phyloP scores from a whole-genome alignment of 495 filamentous ascomycete species.

The Neurospora sp. region DNA sequence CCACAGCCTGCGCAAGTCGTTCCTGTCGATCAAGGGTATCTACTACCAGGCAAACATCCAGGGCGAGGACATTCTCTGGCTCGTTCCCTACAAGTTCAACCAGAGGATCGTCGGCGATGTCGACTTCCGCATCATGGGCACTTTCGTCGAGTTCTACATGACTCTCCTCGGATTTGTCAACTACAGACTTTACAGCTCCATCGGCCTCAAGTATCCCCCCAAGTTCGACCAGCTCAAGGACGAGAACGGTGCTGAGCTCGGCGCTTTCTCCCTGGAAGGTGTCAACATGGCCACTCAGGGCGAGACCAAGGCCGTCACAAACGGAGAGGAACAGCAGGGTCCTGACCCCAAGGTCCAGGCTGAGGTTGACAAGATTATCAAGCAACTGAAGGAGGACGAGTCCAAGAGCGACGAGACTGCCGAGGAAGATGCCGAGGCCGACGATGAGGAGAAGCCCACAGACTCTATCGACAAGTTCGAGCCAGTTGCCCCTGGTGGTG shows the following conservation, averaged over 20 bases:
- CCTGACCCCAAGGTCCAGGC: slow-evolving; percentile 44
- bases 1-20: slow-evolving; percentile 84
- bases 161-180: slow-evolving; percentile 93
- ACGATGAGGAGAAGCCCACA: slow-evolving; percentile 38
- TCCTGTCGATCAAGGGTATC: slow-evolving; percentile 97
- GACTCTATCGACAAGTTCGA: slow-evolving; percentile 85
- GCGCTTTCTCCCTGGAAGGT: slow-evolving; percentile 81
- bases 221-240: slow-evolving; percentile 84
- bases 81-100: slow-evolving; percentile 95
- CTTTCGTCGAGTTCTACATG: slow-evolving; percentile 97
- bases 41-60: slow-evolving; percentile 98
- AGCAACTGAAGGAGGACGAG: slow-evolving; percentile 37
- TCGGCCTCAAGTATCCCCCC: slow-evolving; percentile 88
- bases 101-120: slow-evolving; percentile 86
- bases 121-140: slow-evolving; percentile 97
- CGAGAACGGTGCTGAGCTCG: slow-evolving; percentile 78
- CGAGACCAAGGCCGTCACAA: slow-evolving; percentile 43
- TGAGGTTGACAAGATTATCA: slow-evolving; percentile 44
- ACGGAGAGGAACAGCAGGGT: slow-evolving; percentile 32
- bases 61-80: slow-evolving; percentile 95
- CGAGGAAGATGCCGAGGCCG: slow-evolving; percentile 33
- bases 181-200: slow-evolving; percentile 80
- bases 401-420: slow-evolving; percentile 31
- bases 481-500: slow-evolving; percentile 65
- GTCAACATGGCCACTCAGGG: slow-evolving; percentile 42